Conservation (phyloP, 805 yeast genomes). For the Nakazawaea wickerhamii region DNA sequence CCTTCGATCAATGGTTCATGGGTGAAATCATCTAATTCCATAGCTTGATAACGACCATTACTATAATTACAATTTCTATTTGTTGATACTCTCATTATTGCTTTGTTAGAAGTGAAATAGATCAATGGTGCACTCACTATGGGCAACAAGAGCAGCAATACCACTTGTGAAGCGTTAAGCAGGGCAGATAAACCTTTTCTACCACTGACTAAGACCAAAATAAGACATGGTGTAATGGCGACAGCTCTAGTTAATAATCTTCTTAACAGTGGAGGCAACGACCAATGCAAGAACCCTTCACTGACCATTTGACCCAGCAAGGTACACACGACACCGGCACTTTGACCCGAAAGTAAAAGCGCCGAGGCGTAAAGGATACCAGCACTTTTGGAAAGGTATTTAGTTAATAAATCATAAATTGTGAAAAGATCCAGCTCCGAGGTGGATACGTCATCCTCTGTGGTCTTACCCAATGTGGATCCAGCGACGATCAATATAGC, state of each 20-base stretch:
- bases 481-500: conserved; percentile 82
- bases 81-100: conserved; percentile 59
- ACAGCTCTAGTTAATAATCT: conserved; percentile 72
- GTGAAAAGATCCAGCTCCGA: conserved; percentile 78
- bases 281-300: conserved; percentile 88
- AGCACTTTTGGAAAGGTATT: conserved; percentile 63
- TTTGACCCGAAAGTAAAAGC: conserved; percentile 76
- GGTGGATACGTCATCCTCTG: conserved; percentile 45
- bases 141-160: conserved; percentile 76
- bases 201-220: conserved; percentile 68
- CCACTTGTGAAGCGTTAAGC: conserved; percentile 81
- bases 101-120: conserved; percentile 67
- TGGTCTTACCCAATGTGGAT: conserved; percentile 63
- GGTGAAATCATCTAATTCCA: conserved; percentile 7
- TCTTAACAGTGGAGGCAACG: conserved; percentile 71
- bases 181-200: conserved; percentile 65
- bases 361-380: conserved; percentile 87
- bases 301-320: conserved; percentile 90
- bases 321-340: conserved; percentile 91
- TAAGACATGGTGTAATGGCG: conserved; percentile 76
- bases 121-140: conserved; percentile 81
- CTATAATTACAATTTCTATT: conserved; percentile 13
- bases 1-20: conserved; percentile 6
- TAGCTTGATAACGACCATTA: conserved; percentile 9
- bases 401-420: conserved; percentile 59